Conservation (phyloP, 306 rosid species). For the Oxytropis ochrocephala region DNA sequence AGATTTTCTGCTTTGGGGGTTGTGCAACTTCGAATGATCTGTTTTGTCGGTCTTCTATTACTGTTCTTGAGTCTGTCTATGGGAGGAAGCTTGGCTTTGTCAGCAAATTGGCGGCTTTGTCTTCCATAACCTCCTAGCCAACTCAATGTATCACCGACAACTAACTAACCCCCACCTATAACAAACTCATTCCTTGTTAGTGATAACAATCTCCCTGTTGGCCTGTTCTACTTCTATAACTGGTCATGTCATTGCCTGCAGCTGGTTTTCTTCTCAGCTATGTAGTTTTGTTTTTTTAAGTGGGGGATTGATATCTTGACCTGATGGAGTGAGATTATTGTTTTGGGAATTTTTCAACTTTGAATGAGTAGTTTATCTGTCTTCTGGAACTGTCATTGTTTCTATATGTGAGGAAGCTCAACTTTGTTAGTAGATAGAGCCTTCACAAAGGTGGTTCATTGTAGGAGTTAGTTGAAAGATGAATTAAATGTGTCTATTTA, state of each 20-base stretch:
- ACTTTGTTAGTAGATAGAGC: too few relatives aligned
- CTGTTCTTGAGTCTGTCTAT: not conserved
- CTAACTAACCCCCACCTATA: too few relatives aligned
- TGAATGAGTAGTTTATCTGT: not conserved
- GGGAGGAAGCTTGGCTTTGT: not conserved
- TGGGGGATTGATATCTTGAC: not conserved
- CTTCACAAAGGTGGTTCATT: not conserved
- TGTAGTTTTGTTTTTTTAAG: not conserved
- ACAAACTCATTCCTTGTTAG: too few relatives aligned
- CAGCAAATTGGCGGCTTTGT: not conserved
- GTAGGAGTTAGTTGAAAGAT: not conserved
- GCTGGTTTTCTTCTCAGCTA: not conserved
- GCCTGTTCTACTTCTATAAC: not conserved
- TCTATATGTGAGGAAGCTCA: too few relatives aligned
- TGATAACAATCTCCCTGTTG: not conserved
- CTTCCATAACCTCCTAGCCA: not conserved
- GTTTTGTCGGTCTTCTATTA: not conserved
- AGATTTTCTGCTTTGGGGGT: not conserved
- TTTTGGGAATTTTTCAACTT: not conserved
- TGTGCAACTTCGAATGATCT: not conserved
- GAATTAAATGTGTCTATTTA: not conserved
- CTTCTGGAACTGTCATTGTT: not conserved
- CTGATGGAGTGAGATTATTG: not conserved
- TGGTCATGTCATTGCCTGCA: not conserved
- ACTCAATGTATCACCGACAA: too few relatives aligned